Evolutionary conservation across 2,329 filamentous ascomycete species (phyloP), one percentile per base, ranked within the genome.

Genomic region (Westerdykella aurantiaca): DNA sequence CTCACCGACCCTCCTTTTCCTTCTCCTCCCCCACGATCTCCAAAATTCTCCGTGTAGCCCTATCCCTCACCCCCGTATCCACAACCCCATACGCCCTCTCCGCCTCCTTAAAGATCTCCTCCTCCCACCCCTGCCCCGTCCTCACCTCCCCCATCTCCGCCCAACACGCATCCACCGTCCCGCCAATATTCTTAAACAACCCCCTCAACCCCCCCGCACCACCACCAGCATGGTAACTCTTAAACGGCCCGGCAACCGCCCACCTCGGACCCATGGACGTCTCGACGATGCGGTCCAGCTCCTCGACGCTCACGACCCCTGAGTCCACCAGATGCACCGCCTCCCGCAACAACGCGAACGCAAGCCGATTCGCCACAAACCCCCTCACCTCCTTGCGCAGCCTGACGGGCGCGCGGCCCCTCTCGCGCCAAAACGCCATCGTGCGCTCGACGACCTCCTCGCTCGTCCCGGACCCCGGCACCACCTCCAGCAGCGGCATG

Each of bases 401-500:
- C 2, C 76, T 63, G 2, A 81, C 71, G 0, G 77, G 76, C 6
- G 65, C 65, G 13, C 73, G 58, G 5, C 67, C 63, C 1, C 71
- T 50, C 1, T 46, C 47, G 3, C 57, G 56, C 72, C 72, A 80
- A 51, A 77, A 80, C 1, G 58, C 51, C 22, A 72, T 41, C 4
- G 74, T 75, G 6, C 60, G 56, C 4, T 63, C 51, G 1, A 76
- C 59, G 1, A 70, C 61, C 1, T 60, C 55, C 0, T 59, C 31
- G 0, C 58, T 56, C 0, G 74, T 80, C 23, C 50, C 45, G 4
- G 69, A 71, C 1, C 68, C 71, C 0, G 77, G 76, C 0, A 81
- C 78, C 25, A 82, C 66, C 56, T 82, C 79, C 2, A 82, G 60
- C 1, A 82, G 55, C 0, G 79, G 79, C 75, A 82, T 80, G 42